Conservation (phyloP, 129 eudicot genomes). For the Lactuca sativa region DNA sequence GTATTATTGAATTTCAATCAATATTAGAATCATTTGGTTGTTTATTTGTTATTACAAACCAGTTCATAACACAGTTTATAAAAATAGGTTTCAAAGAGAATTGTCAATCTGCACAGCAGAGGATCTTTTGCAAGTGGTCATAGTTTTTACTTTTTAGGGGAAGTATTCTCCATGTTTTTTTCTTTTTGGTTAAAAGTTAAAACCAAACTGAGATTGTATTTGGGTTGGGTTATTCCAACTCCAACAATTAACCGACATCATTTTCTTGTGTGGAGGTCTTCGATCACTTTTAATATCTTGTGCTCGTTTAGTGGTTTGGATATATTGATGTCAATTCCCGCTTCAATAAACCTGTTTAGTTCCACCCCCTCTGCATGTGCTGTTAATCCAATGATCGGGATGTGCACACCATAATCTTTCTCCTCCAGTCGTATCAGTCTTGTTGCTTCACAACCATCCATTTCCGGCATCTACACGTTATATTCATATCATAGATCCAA, state of each 20-base stretch:
- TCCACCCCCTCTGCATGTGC: slow-evolving; percentile 19
- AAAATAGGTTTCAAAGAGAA: too few relatives aligned
- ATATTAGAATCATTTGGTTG: too few relatives aligned
- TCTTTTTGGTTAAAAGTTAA: too few relatives aligned
- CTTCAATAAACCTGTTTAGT: not conserved
- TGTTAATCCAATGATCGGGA: slow-evolving; percentile 45
- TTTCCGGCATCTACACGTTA: not conserved
- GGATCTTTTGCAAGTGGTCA: too few relatives aligned
- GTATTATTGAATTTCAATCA: too few relatives aligned
- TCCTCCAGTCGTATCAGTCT: slow-evolving; percentile 37
- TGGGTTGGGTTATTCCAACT: too few relatives aligned
- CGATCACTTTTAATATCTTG: slow-evolving; percentile 29
- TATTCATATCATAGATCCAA: not conserved
- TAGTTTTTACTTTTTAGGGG: too few relatives aligned
- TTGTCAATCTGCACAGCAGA: too few relatives aligned
- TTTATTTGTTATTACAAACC: too few relatives aligned
- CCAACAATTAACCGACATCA: not conserved
- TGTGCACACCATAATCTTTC: slow-evolving; percentile 29
- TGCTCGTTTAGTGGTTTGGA: slow-evolving; percentile 37
- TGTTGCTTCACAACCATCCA: not conserved
- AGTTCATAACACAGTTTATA: too few relatives aligned
- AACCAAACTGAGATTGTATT: too few relatives aligned
- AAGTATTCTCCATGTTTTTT: too few relatives aligned
- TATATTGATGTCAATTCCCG: not conserved
- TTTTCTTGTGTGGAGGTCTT: slow-evolving; percentile 16